Conservation (phyloP, 495 filamentous ascomycete species). For the Haplographium delicatum region DNA sequence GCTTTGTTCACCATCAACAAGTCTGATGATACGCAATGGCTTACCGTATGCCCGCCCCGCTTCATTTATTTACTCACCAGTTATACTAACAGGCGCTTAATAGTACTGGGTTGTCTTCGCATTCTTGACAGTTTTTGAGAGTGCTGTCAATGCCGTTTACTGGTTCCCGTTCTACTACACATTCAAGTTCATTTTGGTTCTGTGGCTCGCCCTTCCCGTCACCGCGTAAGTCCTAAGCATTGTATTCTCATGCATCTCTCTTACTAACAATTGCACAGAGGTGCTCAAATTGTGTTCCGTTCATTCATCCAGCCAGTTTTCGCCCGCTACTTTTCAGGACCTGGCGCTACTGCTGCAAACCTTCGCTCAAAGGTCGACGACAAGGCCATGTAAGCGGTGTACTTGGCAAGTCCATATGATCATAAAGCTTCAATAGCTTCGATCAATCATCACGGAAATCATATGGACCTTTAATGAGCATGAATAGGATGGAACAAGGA, state of each 20-base stretch:
- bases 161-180: conserved; percentile 99
- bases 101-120: conserved; percentile 98
- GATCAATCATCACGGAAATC: conserved; percentile 9
- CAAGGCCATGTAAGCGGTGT: conserved; percentile 42
- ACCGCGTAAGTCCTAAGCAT: conserved; percentile 65
- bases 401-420: conserved; percentile 3
- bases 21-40: conserved; percentile 87
- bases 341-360: conserved; percentile 74
- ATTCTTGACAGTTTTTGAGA: conserved; percentile 74
- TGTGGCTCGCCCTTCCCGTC: conserved; percentile 95
- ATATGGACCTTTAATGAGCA: conserved; percentile 1
- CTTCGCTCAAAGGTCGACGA: conserved; percentile 85
- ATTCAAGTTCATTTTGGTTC: conserved; percentile 95
- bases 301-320: conserved; percentile 90
- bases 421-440: conserved; percentile 1
- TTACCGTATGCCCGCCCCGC: conserved; percentile 42
- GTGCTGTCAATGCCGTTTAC: conserved; percentile 87
- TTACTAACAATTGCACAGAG: conserved; percentile 50
- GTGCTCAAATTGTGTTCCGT: conserved; percentile 93
- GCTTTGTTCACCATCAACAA: conserved; percentile 81
- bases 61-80: too few relatives aligned
- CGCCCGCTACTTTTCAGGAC: conserved; percentile 76
- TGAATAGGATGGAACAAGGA: neutral
- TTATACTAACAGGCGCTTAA: conserved; percentile 28
- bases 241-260: conserved; percentile 1